These are phyloP conservation scores for Halteria grandinella DNA, from an alignment of 73 alveolate genomes.

Conservation along the genomic window DNA sequence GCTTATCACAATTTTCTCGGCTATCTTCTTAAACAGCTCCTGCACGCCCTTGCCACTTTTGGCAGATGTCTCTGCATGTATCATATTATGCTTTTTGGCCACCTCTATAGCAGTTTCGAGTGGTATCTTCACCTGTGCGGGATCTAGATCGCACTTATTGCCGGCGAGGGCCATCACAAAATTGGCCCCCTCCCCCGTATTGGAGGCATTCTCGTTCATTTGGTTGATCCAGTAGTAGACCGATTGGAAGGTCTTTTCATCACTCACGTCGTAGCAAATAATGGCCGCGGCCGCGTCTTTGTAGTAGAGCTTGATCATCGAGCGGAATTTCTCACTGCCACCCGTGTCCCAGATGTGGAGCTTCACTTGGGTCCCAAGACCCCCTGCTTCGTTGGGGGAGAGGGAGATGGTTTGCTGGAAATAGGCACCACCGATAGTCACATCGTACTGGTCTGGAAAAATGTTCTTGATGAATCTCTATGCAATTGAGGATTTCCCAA, in stretches of 20 bases:
- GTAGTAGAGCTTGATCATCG: constrained; percentile 84
- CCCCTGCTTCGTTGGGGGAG: constrained; percentile 4
- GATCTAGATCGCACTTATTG: constrained; percentile 79
- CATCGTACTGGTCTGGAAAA: constrained; percentile 63
- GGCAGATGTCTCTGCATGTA: constrained; percentile 66
- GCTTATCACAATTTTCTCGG: constrained; percentile 36
- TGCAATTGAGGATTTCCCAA: constrained; percentile 71
- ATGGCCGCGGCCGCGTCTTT: constrained; percentile 94
- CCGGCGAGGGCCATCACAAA: constrained; percentile 80
- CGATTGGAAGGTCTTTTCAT: constrained; percentile 75
- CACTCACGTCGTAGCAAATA: constrained; percentile 82
- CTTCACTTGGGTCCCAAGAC: constrained; percentile 70
- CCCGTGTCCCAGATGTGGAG: constrained; percentile 95
- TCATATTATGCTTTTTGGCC: constrained; percentile 66
- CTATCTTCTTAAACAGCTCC: constrained; percentile 54
- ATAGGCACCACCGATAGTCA: constrained; percentile 82
- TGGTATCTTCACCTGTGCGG: constrained; percentile 45
- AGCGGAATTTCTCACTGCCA: constrained; percentile 86
- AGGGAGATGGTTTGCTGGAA: constrained; percentile 69
- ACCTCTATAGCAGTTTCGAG: constrained; percentile 30
- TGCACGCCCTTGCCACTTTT: constrained; percentile 69
- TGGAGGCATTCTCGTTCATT: constrained; percentile 59
- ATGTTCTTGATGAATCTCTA: constrained; percentile 44
- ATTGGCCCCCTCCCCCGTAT: constrained; percentile 47
- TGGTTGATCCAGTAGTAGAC: constrained; percentile 88